Percentiles rank a stretch among this genome's conserved stretches.
These are phyloP conservation scores for Amylocarpus encephaloides DNA, from an alignment of 2,329 filamentous ascomycete genomes.

Conservation along the genomic window DNA sequence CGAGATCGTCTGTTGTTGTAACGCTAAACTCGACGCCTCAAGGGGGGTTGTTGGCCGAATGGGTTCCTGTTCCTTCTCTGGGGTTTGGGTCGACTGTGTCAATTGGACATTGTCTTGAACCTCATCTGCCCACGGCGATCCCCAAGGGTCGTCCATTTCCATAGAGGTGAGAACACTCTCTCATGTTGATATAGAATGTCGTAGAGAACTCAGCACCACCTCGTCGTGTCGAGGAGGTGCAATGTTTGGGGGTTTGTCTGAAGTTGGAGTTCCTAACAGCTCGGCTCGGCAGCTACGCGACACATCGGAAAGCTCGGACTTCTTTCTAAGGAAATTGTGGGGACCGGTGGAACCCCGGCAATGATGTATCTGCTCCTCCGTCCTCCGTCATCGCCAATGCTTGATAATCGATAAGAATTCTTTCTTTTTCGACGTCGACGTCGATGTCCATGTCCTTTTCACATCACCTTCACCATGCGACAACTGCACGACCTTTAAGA, in stretches of 20 bases:
- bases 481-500: slow-evolving; percentile 7
- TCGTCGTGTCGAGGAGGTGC: slow-evolving; percentile 5
- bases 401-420: slow-evolving; percentile 30
- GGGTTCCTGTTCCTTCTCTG: slow-evolving; percentile 6
- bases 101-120: slow-evolving; percentile 26
- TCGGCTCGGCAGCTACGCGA: background rate
- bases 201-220: slow-evolving; percentile 1
- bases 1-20: slow-evolving; percentile 19
- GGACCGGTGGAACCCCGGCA: background rate
- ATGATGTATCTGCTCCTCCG: too few species aligned
- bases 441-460: background rate
- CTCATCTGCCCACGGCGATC: slow-evolving; percentile 35
- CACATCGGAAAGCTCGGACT: too few species aligned
- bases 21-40: slow-evolving; percentile 13
- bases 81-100: slow-evolving; percentile 11
- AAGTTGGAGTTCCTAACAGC: slow-evolving; percentile 8
- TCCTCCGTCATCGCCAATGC: background rate
- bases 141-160: slow-evolving; percentile 35
- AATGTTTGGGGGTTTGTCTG: slow-evolving; percentile 4
- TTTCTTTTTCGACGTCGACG: background rate
- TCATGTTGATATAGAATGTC: slow-evolving; percentile 30
- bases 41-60: slow-evolving; percentile 15
- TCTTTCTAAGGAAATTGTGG: too few species aligned
- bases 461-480: slow-evolving; percentile 11
- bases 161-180: slow-evolving; percentile 19